Base-by-base conservation (phyloP, 768 basidiomycete species). In the Calocera viscosa region DNA sequence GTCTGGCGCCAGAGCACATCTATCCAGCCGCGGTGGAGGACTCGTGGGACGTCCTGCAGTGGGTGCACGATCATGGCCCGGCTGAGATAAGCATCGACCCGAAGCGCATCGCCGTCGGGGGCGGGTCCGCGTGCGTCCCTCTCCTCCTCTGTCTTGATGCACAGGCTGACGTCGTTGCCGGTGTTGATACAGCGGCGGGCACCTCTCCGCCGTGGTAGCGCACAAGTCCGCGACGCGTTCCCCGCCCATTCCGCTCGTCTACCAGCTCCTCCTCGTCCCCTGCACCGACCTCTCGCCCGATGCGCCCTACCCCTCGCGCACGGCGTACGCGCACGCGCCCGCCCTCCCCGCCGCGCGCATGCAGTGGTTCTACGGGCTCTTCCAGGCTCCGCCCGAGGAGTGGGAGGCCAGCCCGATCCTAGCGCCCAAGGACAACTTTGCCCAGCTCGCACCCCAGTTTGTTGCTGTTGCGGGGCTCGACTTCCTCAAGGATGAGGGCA, bases 11-110 rank as follows among this genome's bases (percentile, higher is more conserved):
- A 0, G 89, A 90, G 70, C 68, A 85, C 66, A 81, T 82, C 3
- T 89, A 87, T 69, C 89, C 88, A 1, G 82, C 84, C 1, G 88
- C 88, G 0, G 84, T 88, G 0, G 82, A 87, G 24, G 88, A 89
- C 70, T 83, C 86, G 0, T 72, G 87, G n/a, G 86, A 87, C 40
- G 77, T 87, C 1, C 76, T 90, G 1, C 74, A 82, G 53, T 90
- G 88, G 86, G 81, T 86, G 1, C 71, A 82, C 66, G 71, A 73
- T 47, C 74, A 84, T 34, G 88, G 85, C 1, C 73, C 76, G 24
- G 71, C 72, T 1, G 72, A 77, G 28, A 78, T 89, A n/a, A 75
- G 77, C 35, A 77, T 84, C 49, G 80, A 89, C 70, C 75, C 76
- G 12, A 74, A 73, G 19, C 78, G 79, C 66, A 82, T 90, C 64